Percentiles rank a stretch among this genome's conserved stretches.
Conservation (phyloP, 805 yeast species). For the Trichomonascus vanleenenianus region DNA sequence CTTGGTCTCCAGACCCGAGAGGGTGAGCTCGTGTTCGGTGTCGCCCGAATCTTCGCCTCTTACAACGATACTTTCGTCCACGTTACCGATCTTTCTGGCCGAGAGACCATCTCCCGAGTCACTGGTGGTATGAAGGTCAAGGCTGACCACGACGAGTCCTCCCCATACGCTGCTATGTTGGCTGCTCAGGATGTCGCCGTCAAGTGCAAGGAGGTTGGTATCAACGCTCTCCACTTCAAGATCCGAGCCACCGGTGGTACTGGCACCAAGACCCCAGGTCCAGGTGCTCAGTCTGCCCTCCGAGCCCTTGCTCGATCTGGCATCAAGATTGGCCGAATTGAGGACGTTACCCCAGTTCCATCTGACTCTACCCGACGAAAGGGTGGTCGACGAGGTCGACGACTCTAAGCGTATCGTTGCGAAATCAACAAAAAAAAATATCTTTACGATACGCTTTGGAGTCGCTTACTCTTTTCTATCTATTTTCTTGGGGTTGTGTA, state of each 20-base stretch:
- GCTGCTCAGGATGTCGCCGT: constrained; percentile 99
- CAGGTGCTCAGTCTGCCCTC: constrained; percentile 99
- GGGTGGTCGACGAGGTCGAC: constrained; percentile 99
- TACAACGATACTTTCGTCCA: constrained; percentile 99
- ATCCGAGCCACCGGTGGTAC: constrained; percentile 99
- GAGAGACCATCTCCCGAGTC: constrained; percentile 99
- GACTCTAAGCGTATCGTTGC: constrained; percentile 50
- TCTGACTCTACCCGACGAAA: constrained; percentile 99
- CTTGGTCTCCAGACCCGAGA: constrained; percentile 89
- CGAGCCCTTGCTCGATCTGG: constrained; percentile 99
- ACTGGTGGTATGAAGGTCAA: constrained; percentile 99
- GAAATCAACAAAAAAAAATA: too few relatives aligned
- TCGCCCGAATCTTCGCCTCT: constrained; percentile 99
- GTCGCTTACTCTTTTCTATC: too few relatives aligned
- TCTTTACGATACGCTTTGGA: too few relatives aligned
- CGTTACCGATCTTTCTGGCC: constrained; percentile 98
- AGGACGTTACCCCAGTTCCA: constrained; percentile 99
- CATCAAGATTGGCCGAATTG: constrained; percentile 98
- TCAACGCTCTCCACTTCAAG: constrained; percentile 98
- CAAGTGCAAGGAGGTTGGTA: constrained; percentile 99
- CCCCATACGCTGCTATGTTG: constrained; percentile 99
- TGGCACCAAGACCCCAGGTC: constrained; percentile 99
- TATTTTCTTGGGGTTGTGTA: too few relatives aligned
- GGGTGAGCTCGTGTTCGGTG: constrained; percentile 99
- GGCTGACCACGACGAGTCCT: constrained; percentile 99